A percentile compares a stretch with the other conserved stretches of the same genome.
These are phyloP conservation scores for Besnoitia besnoiti DNA, from an alignment of 169 alveolate genomes.

Conservation along the genomic window DNA sequence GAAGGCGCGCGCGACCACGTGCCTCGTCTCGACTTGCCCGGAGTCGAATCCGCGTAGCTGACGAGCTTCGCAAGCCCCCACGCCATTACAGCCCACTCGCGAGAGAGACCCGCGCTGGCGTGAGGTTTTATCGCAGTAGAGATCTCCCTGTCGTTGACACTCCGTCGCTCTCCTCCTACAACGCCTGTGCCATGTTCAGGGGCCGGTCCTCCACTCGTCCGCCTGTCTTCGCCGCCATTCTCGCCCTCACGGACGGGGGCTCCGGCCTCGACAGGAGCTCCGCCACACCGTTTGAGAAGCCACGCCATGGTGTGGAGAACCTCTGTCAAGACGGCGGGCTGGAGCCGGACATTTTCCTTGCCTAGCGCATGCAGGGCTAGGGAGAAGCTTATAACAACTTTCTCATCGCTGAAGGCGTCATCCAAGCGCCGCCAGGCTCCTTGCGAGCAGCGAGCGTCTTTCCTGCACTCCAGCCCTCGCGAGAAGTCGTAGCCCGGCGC, in stretches of 20 bases:
- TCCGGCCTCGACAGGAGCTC: not conserved
- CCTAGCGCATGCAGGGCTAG: slow-evolving; percentile 30
- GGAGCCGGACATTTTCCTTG: not conserved
- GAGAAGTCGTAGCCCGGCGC: too few species aligned
- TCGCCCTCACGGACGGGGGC: too few species aligned
- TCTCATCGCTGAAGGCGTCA: not conserved
- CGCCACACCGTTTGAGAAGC: not conserved
- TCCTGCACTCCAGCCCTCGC: not conserved
- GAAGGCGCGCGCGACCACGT: too few species aligned
- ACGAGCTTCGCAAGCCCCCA: slow-evolving; percentile 35
- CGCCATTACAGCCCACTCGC: not conserved
- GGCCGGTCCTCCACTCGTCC: not conserved
- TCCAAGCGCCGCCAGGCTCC: not conserved
- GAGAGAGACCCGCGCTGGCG: not conserved
- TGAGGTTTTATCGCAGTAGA: not conserved
- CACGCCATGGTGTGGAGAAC: not conserved
- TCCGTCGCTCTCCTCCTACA: not conserved
- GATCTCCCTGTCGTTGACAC: not conserved
- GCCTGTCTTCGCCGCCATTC: too few species aligned
- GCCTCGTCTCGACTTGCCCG: too few species aligned
- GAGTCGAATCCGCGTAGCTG: not conserved
- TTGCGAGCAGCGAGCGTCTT: not conserved
- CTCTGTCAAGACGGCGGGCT: not conserved
- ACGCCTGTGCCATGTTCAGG: not conserved
- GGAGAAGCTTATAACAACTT: not conserved